Base-by-base conservation (phyloP, 768 basidiomycete genomes). In the Boletus fagicola region DNA sequence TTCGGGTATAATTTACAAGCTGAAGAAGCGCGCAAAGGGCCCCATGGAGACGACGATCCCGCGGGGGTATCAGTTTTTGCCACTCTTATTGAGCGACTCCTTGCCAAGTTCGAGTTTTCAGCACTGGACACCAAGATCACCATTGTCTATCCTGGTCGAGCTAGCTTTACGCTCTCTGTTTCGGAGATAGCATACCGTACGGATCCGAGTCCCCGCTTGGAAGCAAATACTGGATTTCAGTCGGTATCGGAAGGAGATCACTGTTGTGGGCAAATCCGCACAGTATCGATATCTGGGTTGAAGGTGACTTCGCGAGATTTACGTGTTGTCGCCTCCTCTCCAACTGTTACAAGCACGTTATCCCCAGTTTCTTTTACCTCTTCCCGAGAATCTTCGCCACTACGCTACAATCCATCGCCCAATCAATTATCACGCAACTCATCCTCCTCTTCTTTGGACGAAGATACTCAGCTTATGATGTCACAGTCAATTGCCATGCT, bases 61-160 rank as follows among this genome's bases (percentile, higher is more conserved):
- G 80, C 80, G 30, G 92, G 90, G 18, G 84, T 93, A 26, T 90
- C 90, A 16, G 75, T 94, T 49, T 88, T 94, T 68, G 85, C 93
- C 30, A 81, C 82, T 47, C 79, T 94, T 54, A 85, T 94, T 47
- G 92, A 94, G 66, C 79, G 85, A 30, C 75, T 94, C 13, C 81
- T 94, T 30, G 81, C 89, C 16, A 82, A 87, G 59, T 90, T 94
- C 67, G 84, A 89, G 58, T 88, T 92, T 65, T 85, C 88, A 62
- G 88, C 85, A 15, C 66, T 78, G 28, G 84, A 92, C 66, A 83
- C 84, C 38, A 83, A 76, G 65, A 75, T 94, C 55, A 87, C 87
- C 2, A 60, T 94, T 36, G 74, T 90, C n/a, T 81, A 88, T 66
- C 83, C 84, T 4, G 79, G 76, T 38, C 81, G 80, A 46, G 79